Evolutionary conservation across 768 basidiomycete genomes (phyloP), one percentile per base, ranked within the genome.

Genomic region (Daedaleopsis sinensis): DNA sequence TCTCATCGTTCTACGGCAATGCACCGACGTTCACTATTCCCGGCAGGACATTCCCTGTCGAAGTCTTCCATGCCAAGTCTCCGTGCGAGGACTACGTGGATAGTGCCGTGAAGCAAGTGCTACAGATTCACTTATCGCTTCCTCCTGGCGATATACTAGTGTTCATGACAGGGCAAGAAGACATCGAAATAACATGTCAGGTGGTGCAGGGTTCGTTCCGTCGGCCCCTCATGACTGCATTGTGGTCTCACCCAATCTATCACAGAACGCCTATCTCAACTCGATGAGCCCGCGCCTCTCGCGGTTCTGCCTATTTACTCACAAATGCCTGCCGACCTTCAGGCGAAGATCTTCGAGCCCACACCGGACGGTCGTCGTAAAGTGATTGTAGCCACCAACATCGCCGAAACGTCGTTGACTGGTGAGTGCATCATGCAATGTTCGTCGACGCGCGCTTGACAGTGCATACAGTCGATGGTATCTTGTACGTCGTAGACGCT

Each of bases 1-100:
- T 99, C 77, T 97, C 97, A 16, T 78, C 76, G 15, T 98, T 99
- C 74, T 99, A 97, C 67, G 96, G 96, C 35, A 92, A 90, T 68
- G 96, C 96, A 0, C 96, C 96, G 0, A 90, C 86, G 36, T 99
- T 93, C 76, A 98, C 94, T 13, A 99, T 99, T 67, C 89, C 89
- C 1, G 89, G 89, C 36, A 90, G 97, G 55, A 98, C 97, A 9
- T 99, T 99, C 79, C 97, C 96, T 0, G 97, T 99, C 58, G 97
- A 99, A 72, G 94, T 88, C 27, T 93, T 90, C 79, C 96, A 97
- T 76, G 83, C 93, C 21, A 98, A 98, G 72, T 96, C 96, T 0
- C 97, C 97, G 0, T 99, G 96, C 70, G 97, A 99, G 72, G 97
- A 99, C 73, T 99, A 99, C 70, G 97, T 99, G 58, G 97, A 99